Percentiles rank a stretch among this genome's conserved stretches.
These are phyloP conservation scores for Sapria himalayana DNA, from an alignment of 345 rosid species.

Conservation along the genomic window DNA sequence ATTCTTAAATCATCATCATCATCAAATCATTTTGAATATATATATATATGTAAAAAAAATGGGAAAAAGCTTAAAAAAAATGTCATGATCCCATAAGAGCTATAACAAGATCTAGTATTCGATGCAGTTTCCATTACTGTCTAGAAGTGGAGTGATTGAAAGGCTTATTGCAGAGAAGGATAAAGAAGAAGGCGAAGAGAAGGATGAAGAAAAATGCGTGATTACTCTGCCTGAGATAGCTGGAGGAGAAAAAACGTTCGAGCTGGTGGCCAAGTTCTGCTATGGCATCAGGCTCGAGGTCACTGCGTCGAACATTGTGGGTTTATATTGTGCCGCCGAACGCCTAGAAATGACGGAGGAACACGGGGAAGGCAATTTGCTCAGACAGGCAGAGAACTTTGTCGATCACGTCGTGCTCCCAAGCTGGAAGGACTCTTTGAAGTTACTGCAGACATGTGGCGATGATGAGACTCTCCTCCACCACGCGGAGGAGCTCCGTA, in stretches of 20 bases:
- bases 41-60: too few species aligned
- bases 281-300: conserved; percentile 95
- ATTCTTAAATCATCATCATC: too few species aligned
- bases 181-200: conserved; percentile 50
- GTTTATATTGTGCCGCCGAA: conserved; percentile 73
- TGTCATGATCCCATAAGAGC: too few species aligned
- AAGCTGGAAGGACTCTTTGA: conserved; percentile 83
- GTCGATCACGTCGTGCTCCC: conserved; percentile 64
- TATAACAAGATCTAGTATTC: too few species aligned
- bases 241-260: conserved; percentile 83
- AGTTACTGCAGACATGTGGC: conserved; percentile 65
- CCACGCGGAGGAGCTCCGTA: conserved; percentile 47
- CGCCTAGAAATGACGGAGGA: conserved; percentile 86
- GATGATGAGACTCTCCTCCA: conserved; percentile 41
- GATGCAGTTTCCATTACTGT: conserved; percentile 83
- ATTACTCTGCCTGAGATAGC: conserved; percentile 45
- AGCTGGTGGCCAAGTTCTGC: conserved; percentile 86
- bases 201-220: conserved; percentile 47
- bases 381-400: conserved; percentile 57
- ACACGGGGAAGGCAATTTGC: conserved; percentile 78
- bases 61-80: too few species aligned
- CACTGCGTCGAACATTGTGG: conserved; percentile 70
- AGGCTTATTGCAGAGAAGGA: conserved; percentile 61
- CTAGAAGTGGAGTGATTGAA: conserved; percentile 90
- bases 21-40: too few species aligned